Conservation (phyloP, 2,329 filamentous ascomycete species). For the Colletotrichum sp. region DNA sequence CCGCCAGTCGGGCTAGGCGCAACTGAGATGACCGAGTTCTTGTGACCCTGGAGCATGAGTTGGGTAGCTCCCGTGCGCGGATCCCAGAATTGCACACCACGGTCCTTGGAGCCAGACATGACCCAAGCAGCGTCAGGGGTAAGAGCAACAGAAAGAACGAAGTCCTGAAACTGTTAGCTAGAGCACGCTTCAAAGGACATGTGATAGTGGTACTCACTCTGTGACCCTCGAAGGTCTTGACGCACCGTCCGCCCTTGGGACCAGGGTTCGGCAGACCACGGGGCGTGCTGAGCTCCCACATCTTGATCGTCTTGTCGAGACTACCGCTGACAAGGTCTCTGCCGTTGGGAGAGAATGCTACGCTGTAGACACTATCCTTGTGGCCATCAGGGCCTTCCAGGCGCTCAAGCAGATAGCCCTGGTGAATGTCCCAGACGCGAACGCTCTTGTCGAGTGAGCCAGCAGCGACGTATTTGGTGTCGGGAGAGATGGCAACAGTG, state of each 20-base stretch:
- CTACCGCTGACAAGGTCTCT: conserved; percentile 93
- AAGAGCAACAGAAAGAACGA: conserved; percentile 92
- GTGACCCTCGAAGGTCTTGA: conserved; percentile 97
- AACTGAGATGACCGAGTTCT: conserved; percentile 98
- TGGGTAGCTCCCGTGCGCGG: conserved; percentile 91
- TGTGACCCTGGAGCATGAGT: conserved; percentile 98
- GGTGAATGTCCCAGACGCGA: conserved; percentile 91
- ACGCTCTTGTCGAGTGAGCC: conserved; percentile 98
- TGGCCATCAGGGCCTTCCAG: conserved; percentile 93
- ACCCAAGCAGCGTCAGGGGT: conserved; percentile 96
- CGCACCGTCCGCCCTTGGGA: conserved; percentile 87
- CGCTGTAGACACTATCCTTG: conserved; percentile 95
- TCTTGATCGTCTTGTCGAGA: conserved; percentile 98
- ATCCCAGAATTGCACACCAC: conserved; percentile 99
- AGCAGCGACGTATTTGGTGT: conserved; percentile 91
- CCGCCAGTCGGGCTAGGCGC: conserved; percentile 88
- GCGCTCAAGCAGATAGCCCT: conserved; percentile 85
- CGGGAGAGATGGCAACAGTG: conserved; percentile 95
- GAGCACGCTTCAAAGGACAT: background rate
- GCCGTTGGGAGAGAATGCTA: conserved; percentile 93
- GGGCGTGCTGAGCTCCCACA: conserved; percentile 90
- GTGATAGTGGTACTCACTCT: conserved; percentile 63
- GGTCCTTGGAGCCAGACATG: conserved; percentile 95
- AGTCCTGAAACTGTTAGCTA: conserved; percentile 68
- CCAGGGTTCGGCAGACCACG: conserved; percentile 70